Evolutionary conservation across 768 basidiomycete genomes (phyloP).

Genomic region (Leccinellum albellum): DNA sequence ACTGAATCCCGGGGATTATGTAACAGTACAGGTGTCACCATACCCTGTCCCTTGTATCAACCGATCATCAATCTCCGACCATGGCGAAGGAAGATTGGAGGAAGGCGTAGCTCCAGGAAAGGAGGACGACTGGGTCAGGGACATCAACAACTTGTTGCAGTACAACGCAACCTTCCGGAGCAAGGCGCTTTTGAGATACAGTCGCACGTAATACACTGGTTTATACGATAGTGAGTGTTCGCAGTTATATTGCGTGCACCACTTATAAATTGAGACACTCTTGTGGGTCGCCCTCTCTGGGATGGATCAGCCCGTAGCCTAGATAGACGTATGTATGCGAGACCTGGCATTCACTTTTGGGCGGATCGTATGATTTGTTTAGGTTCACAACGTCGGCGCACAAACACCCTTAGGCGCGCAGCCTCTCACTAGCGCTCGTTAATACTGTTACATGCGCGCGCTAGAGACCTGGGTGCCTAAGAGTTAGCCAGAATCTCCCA

Average conservation of each 20-base stretch:
- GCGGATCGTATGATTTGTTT: conserved; percentile 2
- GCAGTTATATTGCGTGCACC: not conserved
- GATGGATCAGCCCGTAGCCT: not conserved
- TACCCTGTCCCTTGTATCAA: conserved; percentile 94
- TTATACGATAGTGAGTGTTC: conserved; percentile 11
- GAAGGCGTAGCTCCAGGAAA: conserved; percentile 76
- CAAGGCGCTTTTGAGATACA: conserved; percentile 77
- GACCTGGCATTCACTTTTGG: not conserved
- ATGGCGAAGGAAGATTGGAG: conserved; percentile 38
- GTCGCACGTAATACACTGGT: conserved; percentile 41
- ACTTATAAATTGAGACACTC: not conserved
- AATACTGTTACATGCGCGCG: not conserved
- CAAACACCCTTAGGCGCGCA: not conserved
- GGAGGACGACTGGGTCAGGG: conserved; percentile 94
- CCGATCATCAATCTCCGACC: conserved; percentile 69
- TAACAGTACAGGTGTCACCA: conserved; percentile 79
- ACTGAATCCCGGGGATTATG: conserved; percentile 80
- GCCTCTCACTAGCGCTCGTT: not conserved
- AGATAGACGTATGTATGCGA: conserved; percentile 1
- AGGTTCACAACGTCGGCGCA: not conserved
- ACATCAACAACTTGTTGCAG: conserved; percentile 91
- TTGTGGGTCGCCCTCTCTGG: not conserved
- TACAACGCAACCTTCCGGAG: conserved; percentile 94
- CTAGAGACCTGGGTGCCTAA: not conserved
- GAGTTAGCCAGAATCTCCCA: not conserved